phyloP scores from a whole-genome alignment of 2,329 filamentous ascomycete genomes.

The Niveomyces coronatus region DNA sequence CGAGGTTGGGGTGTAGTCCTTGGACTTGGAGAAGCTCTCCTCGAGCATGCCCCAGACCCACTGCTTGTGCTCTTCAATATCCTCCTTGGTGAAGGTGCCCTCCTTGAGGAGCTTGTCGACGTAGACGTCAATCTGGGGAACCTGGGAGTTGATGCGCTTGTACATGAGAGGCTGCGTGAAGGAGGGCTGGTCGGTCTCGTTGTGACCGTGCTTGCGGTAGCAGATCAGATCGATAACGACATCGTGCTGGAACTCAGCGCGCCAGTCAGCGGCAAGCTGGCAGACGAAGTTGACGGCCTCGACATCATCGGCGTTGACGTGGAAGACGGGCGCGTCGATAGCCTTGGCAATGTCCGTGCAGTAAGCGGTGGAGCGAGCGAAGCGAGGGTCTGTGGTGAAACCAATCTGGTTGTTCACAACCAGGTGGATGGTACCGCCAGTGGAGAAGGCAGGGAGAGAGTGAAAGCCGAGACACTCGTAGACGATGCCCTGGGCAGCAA shows the following conservation, averaged over 20 bases:
- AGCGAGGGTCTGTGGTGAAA: slow-evolving; percentile 97
- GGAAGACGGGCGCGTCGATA: slow-evolving; percentile 96
- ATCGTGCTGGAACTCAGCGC: slow-evolving; percentile 96
- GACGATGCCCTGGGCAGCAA: slow-evolving; percentile 92
- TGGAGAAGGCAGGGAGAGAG: slow-evolving; percentile 89
- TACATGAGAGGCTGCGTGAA: slow-evolving; percentile 99
- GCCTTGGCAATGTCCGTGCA: slow-evolving; percentile 99
- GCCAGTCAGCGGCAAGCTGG: slow-evolving; percentile 94
- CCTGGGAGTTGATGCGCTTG: slow-evolving; percentile 84
- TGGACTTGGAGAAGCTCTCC: slow-evolving; percentile 93
- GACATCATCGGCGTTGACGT: slow-evolving; percentile 97
- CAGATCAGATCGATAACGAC: slow-evolving; percentile 97
- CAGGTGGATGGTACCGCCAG: slow-evolving; percentile 91
- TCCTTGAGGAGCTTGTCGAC: slow-evolving; percentile 83
- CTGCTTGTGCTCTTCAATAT: slow-evolving; percentile 97
- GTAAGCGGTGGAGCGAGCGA: slow-evolving; percentile 94
- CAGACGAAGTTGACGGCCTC: slow-evolving; percentile 98
- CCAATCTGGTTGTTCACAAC: slow-evolving; percentile 99
- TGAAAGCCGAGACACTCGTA: slow-evolving; percentile 99
- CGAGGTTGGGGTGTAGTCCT: slow-evolving; percentile 90
- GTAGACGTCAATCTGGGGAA: slow-evolving; percentile 81
- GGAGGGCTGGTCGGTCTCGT: slow-evolving; percentile 97
- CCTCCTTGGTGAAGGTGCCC: slow-evolving; percentile 92
- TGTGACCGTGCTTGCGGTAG: slow-evolving; percentile 98
- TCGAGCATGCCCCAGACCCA: slow-evolving; percentile 99